A percentile compares a stretch with the other conserved stretches of the same genome.
Evolutionary conservation across 495 filamentous ascomycete species (phyloP).

Genomic region (Penicillium flavigenum): DNA sequence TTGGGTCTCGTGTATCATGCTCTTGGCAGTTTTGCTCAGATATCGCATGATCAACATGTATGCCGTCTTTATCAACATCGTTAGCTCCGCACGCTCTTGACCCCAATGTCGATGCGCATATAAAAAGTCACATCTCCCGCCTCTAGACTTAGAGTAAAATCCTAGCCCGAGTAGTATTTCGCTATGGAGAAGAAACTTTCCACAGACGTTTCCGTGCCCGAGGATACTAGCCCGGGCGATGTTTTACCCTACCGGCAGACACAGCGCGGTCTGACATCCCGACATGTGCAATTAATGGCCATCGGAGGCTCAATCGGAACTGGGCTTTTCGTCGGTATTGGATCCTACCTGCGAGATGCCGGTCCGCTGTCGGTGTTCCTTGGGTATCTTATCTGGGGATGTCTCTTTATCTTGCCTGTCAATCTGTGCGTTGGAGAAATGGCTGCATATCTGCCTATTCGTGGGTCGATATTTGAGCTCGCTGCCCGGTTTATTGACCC

Average conservation of each 20-base stretch:
- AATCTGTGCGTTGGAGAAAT: constrained; percentile 56
- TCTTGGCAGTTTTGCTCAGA: constrained; percentile 2
- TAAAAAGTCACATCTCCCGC: constrained; percentile 19
- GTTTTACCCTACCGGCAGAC: constrained; percentile 32
- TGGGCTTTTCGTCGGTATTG: constrained; percentile 73
- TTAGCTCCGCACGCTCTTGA: constrained; percentile 13
- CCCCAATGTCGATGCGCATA: constrained; percentile 16
- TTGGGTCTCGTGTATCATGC: constrained; percentile 4
- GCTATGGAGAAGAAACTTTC: constrained; percentile 30
- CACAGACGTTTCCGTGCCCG: constrained; percentile 14
- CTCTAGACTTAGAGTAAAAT: not conserved
- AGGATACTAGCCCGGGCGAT: constrained; percentile 24
- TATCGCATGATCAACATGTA: constrained; percentile 5
- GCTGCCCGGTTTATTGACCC: constrained; percentile 67
- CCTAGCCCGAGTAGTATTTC: constrained; percentile 6
- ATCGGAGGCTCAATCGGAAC: constrained; percentile 76
- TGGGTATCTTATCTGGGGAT: constrained; percentile 52
- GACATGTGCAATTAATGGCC: constrained; percentile 69
- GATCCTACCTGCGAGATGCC: constrained; percentile 61
- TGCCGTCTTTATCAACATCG: constrained; percentile 10
- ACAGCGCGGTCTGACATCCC: constrained; percentile 58
- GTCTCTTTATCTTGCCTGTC: constrained; percentile 37
- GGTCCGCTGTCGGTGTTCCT: constrained; percentile 68
- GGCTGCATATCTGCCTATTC: constrained; percentile 69
- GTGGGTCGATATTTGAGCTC: constrained; percentile 71